Evolutionary conservation across 2,329 filamentous ascomycete species (phyloP), one percentile per base, ranked within the genome.

Genomic region (Tolypocladium tundrense): DNA sequence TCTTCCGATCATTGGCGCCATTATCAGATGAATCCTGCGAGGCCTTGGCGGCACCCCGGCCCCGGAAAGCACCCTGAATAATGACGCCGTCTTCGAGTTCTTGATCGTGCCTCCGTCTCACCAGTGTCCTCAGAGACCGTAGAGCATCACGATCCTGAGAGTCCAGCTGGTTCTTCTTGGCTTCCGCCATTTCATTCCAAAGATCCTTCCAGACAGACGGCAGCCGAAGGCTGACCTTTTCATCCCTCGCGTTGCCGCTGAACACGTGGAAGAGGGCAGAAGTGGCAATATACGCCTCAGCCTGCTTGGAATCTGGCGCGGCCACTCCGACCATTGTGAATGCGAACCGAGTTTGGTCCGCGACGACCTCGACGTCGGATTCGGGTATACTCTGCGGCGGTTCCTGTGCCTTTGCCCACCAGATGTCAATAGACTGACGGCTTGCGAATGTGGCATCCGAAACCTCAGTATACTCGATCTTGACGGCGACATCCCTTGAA

Each of bases 211-310:
- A 99, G 2, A 83, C 79, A 0, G 87, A 79, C 4, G 92, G 90
- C 19, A 99, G 77, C 55, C 89, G 83, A 61, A 96, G 70, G 59
- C 87, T 88, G 2, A 90, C 83, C 69, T 95, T 97, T 62, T 95
- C 91, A 67, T 97, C 93, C 65, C 90, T 94, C 0, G 83, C 73
- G 19, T 86, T 89, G n/a, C 83, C 81, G 1, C 85, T 84, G 62
- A 91, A 96, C 0, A 96, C 79, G 45, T 89, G 80, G 69, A 96
- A 97, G 1, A 99, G 75, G 1, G 88, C 90, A 14, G 84, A 79
- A 0, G 91, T 96, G 7, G 91, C 89, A 48, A 94, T 81, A 64
- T 87, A 97, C 1, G 87, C 87, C 70, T 97, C 92, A 7, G 94
- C 95, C 69, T 99, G 92, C 62, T 86, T 85, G 14, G 79, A 64